phyloP scores from a whole-genome alignment of 2,329 filamentous ascomycete species.

The Cadophora luteo-olivacea region DNA sequence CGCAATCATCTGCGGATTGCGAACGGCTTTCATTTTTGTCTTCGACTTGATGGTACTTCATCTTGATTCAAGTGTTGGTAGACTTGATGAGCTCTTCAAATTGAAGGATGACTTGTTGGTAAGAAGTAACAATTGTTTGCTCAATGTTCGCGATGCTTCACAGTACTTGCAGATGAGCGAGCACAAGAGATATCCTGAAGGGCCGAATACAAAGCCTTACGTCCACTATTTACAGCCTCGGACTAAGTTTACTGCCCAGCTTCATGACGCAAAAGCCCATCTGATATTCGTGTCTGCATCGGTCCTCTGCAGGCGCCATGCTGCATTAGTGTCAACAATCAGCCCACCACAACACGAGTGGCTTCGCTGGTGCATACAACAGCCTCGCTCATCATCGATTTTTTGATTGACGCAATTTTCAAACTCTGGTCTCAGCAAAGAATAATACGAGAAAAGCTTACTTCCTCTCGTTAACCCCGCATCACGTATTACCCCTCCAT shows the following conservation, averaged over 20 bases:
- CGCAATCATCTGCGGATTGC: constrained; percentile 30
- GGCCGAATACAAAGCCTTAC: background rate
- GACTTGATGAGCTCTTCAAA: background rate
- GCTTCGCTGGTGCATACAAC: background rate
- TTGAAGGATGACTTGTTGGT: background rate
- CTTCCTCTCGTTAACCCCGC: constrained; percentile 10
- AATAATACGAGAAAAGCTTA: constrained; percentile 20
- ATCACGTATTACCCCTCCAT: constrained; percentile 17
- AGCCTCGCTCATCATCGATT: constrained; percentile 9
- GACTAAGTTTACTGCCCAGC: background rate
- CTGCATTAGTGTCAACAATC: constrained; percentile 10
- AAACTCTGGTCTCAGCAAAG: background rate
- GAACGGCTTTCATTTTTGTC: constrained; percentile 32
- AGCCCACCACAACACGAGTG: constrained; percentile 10
- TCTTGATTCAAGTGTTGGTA: background rate
- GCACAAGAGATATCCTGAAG: constrained; percentile 3
- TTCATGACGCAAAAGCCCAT: constrained; percentile 5
- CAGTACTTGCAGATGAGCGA: background rate
- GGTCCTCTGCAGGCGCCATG: constrained; percentile 10
- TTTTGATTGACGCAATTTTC: background rate
- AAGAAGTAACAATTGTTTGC: background rate
- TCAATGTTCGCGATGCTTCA: background rate
- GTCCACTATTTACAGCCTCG: constrained; percentile 13
- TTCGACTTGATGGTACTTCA: constrained; percentile 31
- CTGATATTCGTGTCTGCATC: constrained; percentile 15